Evolutionary conservation across 306 rosid species (phyloP).

Genomic region (Medicago lupulina): DNA sequence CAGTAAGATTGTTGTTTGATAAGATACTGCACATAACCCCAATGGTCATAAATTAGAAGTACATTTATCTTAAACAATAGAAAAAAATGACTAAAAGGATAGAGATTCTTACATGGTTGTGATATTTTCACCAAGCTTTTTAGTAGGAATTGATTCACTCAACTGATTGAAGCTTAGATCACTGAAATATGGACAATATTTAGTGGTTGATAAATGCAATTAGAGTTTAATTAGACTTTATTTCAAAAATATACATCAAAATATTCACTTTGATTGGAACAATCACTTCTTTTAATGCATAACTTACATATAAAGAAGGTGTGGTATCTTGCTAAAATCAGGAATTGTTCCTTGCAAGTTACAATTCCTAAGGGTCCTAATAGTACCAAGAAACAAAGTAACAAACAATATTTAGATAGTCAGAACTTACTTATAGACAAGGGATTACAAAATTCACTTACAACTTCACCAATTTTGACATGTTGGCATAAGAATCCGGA

Average conservation of each 20-base stretch:
- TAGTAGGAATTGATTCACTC: constrained; percentile 72
- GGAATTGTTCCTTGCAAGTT: constrained; percentile 83
- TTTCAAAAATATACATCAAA: constrained; percentile 8
- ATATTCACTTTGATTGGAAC: constrained; percentile 39
- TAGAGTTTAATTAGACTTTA: not conserved
- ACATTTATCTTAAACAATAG: not conserved
- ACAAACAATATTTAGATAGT: constrained; percentile 30
- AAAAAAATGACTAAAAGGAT: constrained; percentile 29
- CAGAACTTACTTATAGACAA: constrained; percentile 24
- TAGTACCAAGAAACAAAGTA: constrained; percentile 41
- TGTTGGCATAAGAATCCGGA: constrained; percentile 66
- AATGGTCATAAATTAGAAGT: not conserved
- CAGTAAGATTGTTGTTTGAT: constrained; percentile 75
- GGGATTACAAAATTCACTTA: constrained; percentile 54
- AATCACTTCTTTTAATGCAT: no score
- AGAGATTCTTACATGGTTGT: constrained; percentile 84
- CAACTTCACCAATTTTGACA: constrained; percentile 71
- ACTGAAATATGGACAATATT: constrained; percentile 54
- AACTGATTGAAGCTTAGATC: constrained; percentile 84
- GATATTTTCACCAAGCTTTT: constrained; percentile 61
- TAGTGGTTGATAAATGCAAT: no score
- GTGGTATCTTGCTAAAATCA: constrained; percentile 68
- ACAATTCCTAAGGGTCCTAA: constrained; percentile 94
- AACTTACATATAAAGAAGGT: constrained; percentile 76
- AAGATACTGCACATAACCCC: constrained; percentile 55